Base-by-base conservation (phyloP, 2,329 filamentous ascomycete genomes). In the Pseudonectria foliicola region DNA sequence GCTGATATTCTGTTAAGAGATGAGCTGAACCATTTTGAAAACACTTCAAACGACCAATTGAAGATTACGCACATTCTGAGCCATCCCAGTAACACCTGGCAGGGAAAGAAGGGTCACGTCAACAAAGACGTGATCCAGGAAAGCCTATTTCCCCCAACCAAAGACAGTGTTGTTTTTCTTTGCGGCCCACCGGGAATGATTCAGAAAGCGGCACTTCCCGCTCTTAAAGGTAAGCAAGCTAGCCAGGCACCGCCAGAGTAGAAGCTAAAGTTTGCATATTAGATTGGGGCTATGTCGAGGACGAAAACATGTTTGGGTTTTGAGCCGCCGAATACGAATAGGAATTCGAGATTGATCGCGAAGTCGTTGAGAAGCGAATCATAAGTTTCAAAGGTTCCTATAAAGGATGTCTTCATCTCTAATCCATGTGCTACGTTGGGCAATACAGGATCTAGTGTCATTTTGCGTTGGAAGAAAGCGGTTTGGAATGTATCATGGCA, bases 181-280 rank as follows among this genome's bases (percentile, higher is more conserved):
- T 75, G 68, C 45, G 68, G 71, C 0, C 68, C 67, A 25, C 66
- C 66, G 5, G 55, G 56, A 2, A 66, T 73, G 65, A 71, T 74
- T 33, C 61, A 68, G 46, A 70, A 68, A 45, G 66, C 64, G n/a
- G 69, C 61, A 2, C 44, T 73, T 47, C 69, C 68, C 12, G 68
- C 60, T 3, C 43, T 74, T 51, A 63, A 51, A 47, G 49, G 52
- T 54, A 28, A 34, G 39, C 41, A 29, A 18, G 32, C 8, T 7
- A 37, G 25, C 3, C 27, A 23, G 10, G 23, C 11, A 31, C 26
- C 21, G n/a, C 38, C 28, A n/a, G n/a, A 13, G 10, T 28, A 14
- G 13, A 21, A 6, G 28, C 28, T 10, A 13, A 37, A 13, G 14
- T 23, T 34, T n/a, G n/a, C 16, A 21, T 10, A 16, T 25, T 13